Evolutionary conservation across 768 basidiomycete species (phyloP), one percentile per base, ranked within the genome.

Genomic region (Rubroboletus pulcherrimus): DNA sequence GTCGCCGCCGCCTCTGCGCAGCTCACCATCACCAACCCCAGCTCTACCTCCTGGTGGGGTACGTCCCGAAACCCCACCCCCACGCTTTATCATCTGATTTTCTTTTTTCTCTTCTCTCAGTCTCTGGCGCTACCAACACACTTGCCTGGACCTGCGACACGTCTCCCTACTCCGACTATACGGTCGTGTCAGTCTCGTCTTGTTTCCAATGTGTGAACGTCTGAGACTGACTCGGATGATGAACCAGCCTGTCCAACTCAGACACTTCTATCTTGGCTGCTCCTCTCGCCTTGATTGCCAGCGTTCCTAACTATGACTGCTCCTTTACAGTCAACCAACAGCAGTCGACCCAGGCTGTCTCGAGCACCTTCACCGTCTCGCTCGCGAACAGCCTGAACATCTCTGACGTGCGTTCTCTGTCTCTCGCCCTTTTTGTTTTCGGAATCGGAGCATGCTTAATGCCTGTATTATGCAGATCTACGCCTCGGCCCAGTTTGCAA

Each of bases 21-120:
- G 57, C 71, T 84, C 54, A 33, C 61, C 39, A 71, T 87, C 72
- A 70, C 75, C 43, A 62, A 67, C 40, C 85, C 85, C 2, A 72
- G 74, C 33, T 40, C 74, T 2, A 49, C 70, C 60, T 64, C 71
- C 8, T 87, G 85, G 85, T 87, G 85, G 85, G 80, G 85, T 87
- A 56, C 48, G 82, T 77, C 14, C 26, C 0, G 30, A 34, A 24
- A 51, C 49, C n/a, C 33, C 40, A 7, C 48, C 8, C 9, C 42
- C 11, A 34, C 44, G 35, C 49, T 9, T 33, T 39, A 24, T 29
- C 37, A 29, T 43, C 51, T 51, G 1, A 54, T 26, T 0, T 37
- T 34, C 14, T 17, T 50, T 52, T 38, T 17, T 19, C 38, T 31
- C 17, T 41, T 51, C 41, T 33, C 17, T 30, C 62, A 88, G 87